phyloP scores from a whole-genome alignment of 129 eudicot species.

The Centaurea solstitialis region DNA sequence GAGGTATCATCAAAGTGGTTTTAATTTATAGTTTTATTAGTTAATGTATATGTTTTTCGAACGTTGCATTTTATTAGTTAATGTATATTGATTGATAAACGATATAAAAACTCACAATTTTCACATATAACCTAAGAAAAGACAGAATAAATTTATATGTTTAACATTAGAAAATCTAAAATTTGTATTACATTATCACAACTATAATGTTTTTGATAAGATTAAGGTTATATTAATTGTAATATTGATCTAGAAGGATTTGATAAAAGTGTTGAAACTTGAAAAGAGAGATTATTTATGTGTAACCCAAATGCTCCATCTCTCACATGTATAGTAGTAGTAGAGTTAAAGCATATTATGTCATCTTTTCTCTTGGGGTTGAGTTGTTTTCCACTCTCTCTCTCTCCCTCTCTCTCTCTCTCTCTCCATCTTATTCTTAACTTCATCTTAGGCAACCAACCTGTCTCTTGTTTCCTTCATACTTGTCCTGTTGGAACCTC shows the following conservation, averaged over 20 bases:
- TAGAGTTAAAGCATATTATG: constrained; percentile 41
- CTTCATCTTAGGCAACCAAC: constrained; percentile 82
- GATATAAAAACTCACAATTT: background rate
- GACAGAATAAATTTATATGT: background rate
- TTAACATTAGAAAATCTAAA: background rate
- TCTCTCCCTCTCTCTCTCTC: constrained; percentile 17
- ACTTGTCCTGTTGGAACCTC: constrained; percentile 47
- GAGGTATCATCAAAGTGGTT: background rate
- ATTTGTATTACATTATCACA: background rate
- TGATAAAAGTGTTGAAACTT: background rate
- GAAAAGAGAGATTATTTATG: constrained; percentile 21
- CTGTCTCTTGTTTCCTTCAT: constrained; percentile 80
- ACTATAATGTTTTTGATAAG: background rate
- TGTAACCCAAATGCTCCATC: constrained; percentile 26
- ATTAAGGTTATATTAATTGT: background rate
- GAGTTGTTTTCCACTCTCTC: constrained; percentile 42
- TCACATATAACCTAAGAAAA: background rate
- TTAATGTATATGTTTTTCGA: too few relatives aligned
- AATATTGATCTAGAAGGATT: background rate
- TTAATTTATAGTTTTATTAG: background rate
- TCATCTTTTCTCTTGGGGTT: constrained; percentile 38
- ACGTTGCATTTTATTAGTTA: too few relatives aligned
- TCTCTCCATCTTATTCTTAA: constrained; percentile 33
- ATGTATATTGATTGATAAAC: background rate
- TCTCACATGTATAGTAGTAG: constrained; percentile 42